Base-by-base conservation (phyloP, 2,329 filamentous ascomycete genomes). In the Xylaria sp. region DNA sequence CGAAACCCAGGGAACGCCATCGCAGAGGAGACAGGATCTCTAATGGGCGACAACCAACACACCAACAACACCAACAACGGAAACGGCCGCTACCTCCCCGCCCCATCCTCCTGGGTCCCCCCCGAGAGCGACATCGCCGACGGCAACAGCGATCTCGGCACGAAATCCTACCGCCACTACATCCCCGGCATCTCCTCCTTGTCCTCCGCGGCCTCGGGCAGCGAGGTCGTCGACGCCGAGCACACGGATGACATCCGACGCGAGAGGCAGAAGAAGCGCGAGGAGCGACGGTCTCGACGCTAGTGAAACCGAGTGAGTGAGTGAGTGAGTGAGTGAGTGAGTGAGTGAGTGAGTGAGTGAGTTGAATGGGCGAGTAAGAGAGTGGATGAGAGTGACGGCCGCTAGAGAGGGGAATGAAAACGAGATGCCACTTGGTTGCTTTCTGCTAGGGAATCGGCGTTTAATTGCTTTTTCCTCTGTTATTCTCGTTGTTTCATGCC, bases 161-260 rank as follows among this genome's bases (percentile, higher is more conserved):
- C 86, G 72, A 88, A 88, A 82, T 83, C 85, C 44, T 88, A 89
- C 75, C 82, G 81, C 71, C 86, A 88, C 72, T 79, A 84, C 44
- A 86, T 88, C 76, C 87, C 87, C 2, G 86, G 87, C 71, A 76
- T 87, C 72, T 81, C 81, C 69, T 73, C 71, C 12, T 74, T 72
- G 16, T 50, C 58, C 29, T 25, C 48, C 3, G 21, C 21, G 59
- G 73, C 29, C 23, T 5, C 16, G 61, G 73, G 79, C 61, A 79
- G 74, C 68, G 78, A 69, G 32, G 68, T 58, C n/a, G 61, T 50
- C 21, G 57, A 64, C 42, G 73, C 76, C 57, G 82, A 84, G 53
- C 82, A 84, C 60, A 75, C 78, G 0, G 80, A 85, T 71, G 83
- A 85, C 74, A 81, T 44, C 6, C 13, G 79, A 75, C 74, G 83